A percentile compares a stretch with the other conserved stretches of the same genome.
phyloP scores from a whole-genome alignment of 345 rosid species.

The Citrus mangshanensis region DNA sequence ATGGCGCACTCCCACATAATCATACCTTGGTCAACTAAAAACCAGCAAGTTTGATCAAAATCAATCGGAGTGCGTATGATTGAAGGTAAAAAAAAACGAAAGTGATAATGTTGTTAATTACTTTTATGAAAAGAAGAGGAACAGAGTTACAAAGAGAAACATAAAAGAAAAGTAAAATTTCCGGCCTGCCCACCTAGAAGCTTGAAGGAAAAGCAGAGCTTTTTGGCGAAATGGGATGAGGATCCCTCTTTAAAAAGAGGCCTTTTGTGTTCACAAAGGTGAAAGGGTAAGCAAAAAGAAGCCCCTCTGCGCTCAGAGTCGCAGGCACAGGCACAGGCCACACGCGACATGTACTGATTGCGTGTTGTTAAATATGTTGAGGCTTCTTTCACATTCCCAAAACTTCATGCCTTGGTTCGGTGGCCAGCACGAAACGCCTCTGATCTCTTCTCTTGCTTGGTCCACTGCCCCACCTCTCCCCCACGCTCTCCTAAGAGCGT shows the following conservation, averaged over 20 bases:
- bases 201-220: not conserved
- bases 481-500: constrained; percentile 13
- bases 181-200: not conserved
- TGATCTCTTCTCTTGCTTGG: no score
- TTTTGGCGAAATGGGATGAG: no score
- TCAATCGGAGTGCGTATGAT: not conserved
- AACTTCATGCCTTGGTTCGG: constrained; percentile 19
- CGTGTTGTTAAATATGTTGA: not conserved
- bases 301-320: no score
- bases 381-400: not conserved
- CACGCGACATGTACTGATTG: constrained; percentile 38
- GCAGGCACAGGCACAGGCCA: not conserved
- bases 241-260: not conserved
- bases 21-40: not conserved
- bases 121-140: not conserved
- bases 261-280: constrained; percentile 12
- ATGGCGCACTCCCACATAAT: not conserved
- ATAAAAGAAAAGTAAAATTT: not conserved
- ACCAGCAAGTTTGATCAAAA: not conserved
- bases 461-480: not conserved
- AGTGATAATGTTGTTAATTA: not conserved
- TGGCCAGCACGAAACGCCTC: constrained; percentile 6
- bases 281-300: not conserved
- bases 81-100: not conserved
- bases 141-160: not conserved